These are phyloP conservation scores for Coniferiporia sulphurascens DNA, from an alignment of 1,284 basidiomycete genomes.

Conservation along the genomic window DNA sequence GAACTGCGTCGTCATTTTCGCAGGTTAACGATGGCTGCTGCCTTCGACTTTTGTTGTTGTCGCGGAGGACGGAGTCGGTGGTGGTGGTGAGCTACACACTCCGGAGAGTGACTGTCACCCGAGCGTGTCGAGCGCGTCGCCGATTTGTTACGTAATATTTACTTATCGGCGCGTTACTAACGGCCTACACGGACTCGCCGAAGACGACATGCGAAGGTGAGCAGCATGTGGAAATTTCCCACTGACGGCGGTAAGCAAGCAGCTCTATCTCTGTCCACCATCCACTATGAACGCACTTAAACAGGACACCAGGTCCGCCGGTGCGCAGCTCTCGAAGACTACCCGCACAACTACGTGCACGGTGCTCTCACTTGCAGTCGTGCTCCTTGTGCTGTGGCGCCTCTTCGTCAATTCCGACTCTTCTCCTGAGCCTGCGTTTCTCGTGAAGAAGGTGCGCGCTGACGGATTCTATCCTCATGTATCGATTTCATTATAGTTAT, in stretches of 20 bases:
- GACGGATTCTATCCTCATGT: background rate
- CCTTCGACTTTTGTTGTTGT: too few relatives aligned
- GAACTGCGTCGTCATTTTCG: slow-evolving; percentile 36
- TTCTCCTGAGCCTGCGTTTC: background rate
- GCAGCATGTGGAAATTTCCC: too few relatives aligned
- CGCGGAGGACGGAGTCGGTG: background rate
- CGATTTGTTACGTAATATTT: background rate
- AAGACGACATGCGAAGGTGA: background rate
- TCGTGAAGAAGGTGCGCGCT: slow-evolving; percentile 2
- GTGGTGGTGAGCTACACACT: background rate
- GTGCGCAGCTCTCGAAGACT: slow-evolving; percentile 4
- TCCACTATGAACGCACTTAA: background rate
- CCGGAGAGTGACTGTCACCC: background rate
- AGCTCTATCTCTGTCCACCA: too few relatives aligned
- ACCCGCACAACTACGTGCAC: slow-evolving; percentile 9
- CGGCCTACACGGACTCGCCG: background rate
- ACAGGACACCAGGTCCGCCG: background rate
- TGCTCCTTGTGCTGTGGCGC: slow-evolving; percentile 7
- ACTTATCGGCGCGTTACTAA: background rate
- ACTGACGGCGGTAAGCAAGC: too few relatives aligned
- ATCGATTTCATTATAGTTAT: background rate
- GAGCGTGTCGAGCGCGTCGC: background rate
- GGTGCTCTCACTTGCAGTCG: background rate
- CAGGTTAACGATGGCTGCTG: too few relatives aligned
- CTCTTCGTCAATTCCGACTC: slow-evolving; percentile 5